phyloP scores from a whole-genome alignment of 1,284 basidiomycete genomes.

The Vanrija pseudolonga region DNA sequence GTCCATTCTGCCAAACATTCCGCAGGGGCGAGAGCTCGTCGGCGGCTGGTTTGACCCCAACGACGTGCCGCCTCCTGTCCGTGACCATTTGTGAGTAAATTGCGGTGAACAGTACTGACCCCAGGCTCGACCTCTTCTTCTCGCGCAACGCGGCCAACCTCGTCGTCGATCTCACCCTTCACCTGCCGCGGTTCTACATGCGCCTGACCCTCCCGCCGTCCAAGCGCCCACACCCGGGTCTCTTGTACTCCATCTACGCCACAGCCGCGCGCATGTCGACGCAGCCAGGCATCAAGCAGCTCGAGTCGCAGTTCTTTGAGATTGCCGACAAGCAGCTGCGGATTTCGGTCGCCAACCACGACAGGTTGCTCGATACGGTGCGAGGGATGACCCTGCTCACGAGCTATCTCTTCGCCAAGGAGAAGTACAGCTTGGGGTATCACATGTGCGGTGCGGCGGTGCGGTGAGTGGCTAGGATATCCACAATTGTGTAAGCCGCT shows the following conservation, averaged over 20 bases:
- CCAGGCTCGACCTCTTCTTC: conserved; percentile 27
- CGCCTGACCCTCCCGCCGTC: conserved; percentile 22
- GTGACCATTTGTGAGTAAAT: conserved; percentile 32
- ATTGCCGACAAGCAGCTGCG: conserved; percentile 33
- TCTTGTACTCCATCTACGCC: conserved; percentile 29
- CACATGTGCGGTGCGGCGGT: conserved; percentile 22
- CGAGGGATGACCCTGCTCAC: conserved; percentile 28
- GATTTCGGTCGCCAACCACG: conserved; percentile 21
- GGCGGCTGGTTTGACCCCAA: conserved; percentile 39
- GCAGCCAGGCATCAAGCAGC: conserved; percentile 25
- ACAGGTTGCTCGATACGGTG: conserved; percentile 32
- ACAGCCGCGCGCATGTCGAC: conserved; percentile 22
- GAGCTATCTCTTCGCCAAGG: conserved; percentile 28
- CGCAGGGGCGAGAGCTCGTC: conserved; percentile 18
- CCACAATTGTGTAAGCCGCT: background rate
- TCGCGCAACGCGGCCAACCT: conserved; percentile 11
- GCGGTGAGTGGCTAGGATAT: conserved; percentile 4
- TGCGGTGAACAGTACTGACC: conserved; percentile 11
- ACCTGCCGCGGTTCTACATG: conserved; percentile 26
- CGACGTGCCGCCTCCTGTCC: conserved; percentile 29
- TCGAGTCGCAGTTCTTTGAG: conserved; percentile 31
- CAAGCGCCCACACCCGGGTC: conserved; percentile 26
- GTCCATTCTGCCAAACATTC: conserved; percentile 9
- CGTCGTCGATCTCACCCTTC: conserved; percentile 11
- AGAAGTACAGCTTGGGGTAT: conserved; percentile 29